Evolutionary conservation across 208 protist genomes (phyloP).

Genomic region (Wallacemonas sp.): DNA sequence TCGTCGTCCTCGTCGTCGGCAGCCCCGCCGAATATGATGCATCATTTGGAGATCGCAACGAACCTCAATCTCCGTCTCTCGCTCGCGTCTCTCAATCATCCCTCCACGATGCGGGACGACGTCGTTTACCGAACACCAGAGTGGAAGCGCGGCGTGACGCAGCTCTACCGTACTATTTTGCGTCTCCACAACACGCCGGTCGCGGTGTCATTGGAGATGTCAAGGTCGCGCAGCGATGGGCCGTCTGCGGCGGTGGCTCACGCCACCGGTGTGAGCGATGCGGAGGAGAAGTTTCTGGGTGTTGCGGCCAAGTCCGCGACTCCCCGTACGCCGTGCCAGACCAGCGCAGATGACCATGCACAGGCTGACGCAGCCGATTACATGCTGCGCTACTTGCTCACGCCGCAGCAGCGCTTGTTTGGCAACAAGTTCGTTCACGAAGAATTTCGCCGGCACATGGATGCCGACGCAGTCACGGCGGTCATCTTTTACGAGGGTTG

Average conservation of each 20-base stretch:
- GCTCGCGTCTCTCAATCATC: constrained; percentile 59
- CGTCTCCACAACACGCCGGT: constrained; percentile 79
- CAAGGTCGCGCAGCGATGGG: constrained; percentile 19
- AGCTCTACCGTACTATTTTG: constrained; percentile 77
- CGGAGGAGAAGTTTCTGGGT: constrained; percentile 1
- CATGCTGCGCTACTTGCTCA: constrained; percentile 59
- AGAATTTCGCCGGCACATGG: constrained; percentile 77
- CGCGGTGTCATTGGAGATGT: constrained; percentile 45
- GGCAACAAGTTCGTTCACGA: constrained; percentile 83
- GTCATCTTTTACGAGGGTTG: constrained; percentile 82
- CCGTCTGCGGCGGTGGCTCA: constrained; percentile 30
- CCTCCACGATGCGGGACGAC: constrained; percentile 39
- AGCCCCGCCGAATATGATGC: constrained; percentile 33
- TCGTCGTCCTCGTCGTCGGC: neutral
- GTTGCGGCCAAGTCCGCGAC: no score
- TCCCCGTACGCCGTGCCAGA: constrained; percentile 2
- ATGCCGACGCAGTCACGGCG: constrained; percentile 61
- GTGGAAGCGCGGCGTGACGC: constrained; percentile 68
- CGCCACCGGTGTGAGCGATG: constrained; percentile 25
- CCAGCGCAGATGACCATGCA: neutral
- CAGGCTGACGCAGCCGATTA: constrained; percentile 27
- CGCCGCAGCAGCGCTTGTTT: constrained; percentile 71
- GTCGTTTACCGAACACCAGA: constrained; percentile 38
- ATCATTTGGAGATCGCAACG: constrained; percentile 39
- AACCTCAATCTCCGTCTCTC: constrained; percentile 64